Evolutionary conservation across 1,284 basidiomycete species (phyloP).

Genomic region (Neotropicomus parvogracilis): DNA sequence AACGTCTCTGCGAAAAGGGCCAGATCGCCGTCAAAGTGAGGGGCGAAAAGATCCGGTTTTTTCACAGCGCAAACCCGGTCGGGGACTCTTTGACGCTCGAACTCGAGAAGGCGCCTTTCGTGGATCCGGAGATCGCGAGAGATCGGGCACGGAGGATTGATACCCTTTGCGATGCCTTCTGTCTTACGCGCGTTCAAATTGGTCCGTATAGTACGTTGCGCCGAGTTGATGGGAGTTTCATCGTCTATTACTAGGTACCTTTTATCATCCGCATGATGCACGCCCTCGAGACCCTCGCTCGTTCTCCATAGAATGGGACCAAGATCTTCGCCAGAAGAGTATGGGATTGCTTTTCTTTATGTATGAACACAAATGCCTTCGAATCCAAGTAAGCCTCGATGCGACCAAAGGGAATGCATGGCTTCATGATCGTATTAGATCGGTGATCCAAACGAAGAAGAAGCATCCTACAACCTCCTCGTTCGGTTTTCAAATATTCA

Average conservation of each 20-base stretch:
- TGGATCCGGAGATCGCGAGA: conserved; percentile 58
- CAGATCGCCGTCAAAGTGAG: conserved; percentile 38
- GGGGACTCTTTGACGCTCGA: conserved; percentile 30
- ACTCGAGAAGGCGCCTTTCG: conserved; percentile 56
- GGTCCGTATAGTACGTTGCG: conserved; percentile 37
- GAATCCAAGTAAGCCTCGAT: conserved; percentile 45
- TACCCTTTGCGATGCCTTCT: conserved; percentile 44
- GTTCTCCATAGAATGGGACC: conserved; percentile 65
- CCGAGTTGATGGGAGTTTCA: neutral
- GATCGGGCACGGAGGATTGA: conserved; percentile 45
- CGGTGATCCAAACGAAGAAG: conserved; percentile 51
- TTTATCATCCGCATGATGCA: conserved; percentile 31
- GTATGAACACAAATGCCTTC: conserved; percentile 62
- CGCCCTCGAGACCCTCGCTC: conserved; percentile 41
- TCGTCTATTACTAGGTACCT: conserved; percentile 24
- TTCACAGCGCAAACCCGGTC: conserved; percentile 19
- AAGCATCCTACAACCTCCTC: conserved; percentile 46
- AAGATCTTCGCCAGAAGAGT: conserved; percentile 40
- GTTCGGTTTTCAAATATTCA: conserved; percentile 57
- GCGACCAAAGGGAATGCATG: neutral
- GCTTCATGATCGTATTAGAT: conserved; percentile 37
- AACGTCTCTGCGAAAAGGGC: conserved; percentile 40
- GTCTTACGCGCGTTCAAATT: conserved; percentile 59
- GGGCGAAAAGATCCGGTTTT: conserved; percentile 31
- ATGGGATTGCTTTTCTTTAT: conserved; percentile 56